A percentile compares a stretch with the other conserved stretches of the same genome.
phyloP scores from a whole-genome alignment of 768 basidiomycete species.

The Hygrocybe coccinea region DNA sequence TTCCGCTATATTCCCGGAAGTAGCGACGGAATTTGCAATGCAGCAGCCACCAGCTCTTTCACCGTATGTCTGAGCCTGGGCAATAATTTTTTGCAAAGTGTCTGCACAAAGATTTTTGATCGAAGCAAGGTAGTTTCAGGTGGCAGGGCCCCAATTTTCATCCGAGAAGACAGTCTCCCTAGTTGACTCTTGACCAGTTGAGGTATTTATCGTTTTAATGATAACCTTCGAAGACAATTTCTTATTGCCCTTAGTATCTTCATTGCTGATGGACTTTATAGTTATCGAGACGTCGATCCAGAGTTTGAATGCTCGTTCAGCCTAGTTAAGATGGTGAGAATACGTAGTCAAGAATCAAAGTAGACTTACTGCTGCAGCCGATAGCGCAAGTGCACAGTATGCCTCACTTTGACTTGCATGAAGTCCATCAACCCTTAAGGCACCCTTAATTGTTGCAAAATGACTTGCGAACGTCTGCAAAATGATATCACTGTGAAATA shows the following conservation, averaged over 20 bases:
- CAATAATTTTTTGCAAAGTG: neutral
- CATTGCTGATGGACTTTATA: neutral
- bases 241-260: neutral
- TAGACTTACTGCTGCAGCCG: slow-evolving; percentile 1
- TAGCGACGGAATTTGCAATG: too few relatives aligned
- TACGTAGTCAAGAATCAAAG: neutral
- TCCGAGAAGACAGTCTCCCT: neutral
- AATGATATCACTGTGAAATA: neutral
- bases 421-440: neutral
- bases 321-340: neutral
- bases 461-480: slow-evolving; percentile 1
- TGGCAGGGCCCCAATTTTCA: neutral
- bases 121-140: neutral
- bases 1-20: too few relatives aligned
- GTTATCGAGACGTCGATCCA: neutral
- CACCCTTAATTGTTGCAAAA: neutral
- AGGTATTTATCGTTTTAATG: neutral
- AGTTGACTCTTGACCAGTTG: neutral
- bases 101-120: neutral
- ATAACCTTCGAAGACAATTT: neutral
- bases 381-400: neutral
- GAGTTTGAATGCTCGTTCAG: neutral
- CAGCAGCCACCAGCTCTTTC: too few relatives aligned
- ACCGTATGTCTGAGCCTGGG: neutral
- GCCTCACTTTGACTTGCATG: neutral